Evolutionary conservation across 345 rosid species (phyloP), one percentile per base, ranked within the genome.

Genomic region (Citrus sp.): DNA sequence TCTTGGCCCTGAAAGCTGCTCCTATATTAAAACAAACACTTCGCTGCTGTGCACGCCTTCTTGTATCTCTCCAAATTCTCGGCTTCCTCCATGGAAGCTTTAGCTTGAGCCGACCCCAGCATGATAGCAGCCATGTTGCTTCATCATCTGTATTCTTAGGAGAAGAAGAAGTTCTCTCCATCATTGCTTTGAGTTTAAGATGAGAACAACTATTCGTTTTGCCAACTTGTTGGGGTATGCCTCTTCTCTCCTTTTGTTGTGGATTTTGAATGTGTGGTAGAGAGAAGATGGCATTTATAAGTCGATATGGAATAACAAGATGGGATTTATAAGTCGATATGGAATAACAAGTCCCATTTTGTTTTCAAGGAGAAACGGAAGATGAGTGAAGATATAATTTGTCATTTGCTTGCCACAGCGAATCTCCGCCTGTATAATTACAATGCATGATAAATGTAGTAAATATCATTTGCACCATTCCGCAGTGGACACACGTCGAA

Each of bases 21-120:
- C 60, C 32, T 63, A 74, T 54, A 66, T 72, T 73, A 49, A 82
- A 72, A 24, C 80, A 80, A 21, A 22, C 25, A 66, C 70, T 70
- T 25, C 49, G 24, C 18, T 64, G 74, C 65, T 34, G 67, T 6
- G 51, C 18, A 46, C 19, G 34, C 49, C 59, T 62, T 10, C 51
- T 25, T 6, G 79, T 69, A 24, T n/a, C 69, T 56, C 61, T 64
- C 62, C 67, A 72, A 25, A 35, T 34, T 81, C 77, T 78, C 27
- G 78, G 62, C 38, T 76, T 84, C 24, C 71, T 77, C 85, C 88
- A 84, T 49, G 86, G 87, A 72, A 84, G 83, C 80, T 79, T 84
- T 75, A 75, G 37, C 74, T 82, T 86, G 81, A 88, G 79, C 51
- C 87, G 79, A 56, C 83, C 88, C 87, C 90, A 86, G 75, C 90